Evolutionary conservation across 441 rosid species (phyloP), one percentile per base, ranked within the genome.

Genomic region (Sinapis alba): DNA sequence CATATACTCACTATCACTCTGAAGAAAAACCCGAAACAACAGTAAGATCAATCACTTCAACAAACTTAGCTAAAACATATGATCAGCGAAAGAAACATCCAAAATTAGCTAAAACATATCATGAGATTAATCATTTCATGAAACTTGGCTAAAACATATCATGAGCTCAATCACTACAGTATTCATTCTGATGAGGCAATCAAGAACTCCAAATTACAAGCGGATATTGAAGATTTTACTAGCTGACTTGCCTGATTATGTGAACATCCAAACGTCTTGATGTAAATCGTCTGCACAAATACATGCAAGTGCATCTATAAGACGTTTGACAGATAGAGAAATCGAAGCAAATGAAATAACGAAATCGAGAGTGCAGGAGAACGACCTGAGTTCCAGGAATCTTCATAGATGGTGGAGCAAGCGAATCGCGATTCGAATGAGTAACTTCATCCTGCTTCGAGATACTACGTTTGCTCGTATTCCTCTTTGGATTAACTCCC

Each of bases 1-100:
- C 99, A 95, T 95, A 81, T 95, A 95, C 83, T 95, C 99, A 83
- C 97, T 92, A 78, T 95, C 99, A 86, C 97, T 95, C 96, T 95
- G 91, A 73, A 85, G 65, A 79, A 70, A 13, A 36, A 47, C 62
- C 62, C 27, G 0, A 68, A 51, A 26, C 15, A 56, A 43, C 16
- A 0, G 16, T 13, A 4, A 36, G 23, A 69, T 21, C 34, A 62
- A 59, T 45, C 45, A 30, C n/a, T 4, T 47, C 13, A 61, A 43
- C 19, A 38, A 15, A 6, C 19, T 3, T 8, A 62, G 45, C 41
- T 75, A 19, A 19, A 27, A 16, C 9, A 26, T 16, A 45, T 19
- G 1, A 10, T 6, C 7, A 51, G 7, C 18, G 8, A 32, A 21
- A 23, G 28, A 21, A 50, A 62, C 51, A 47, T 47, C 19, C 20